Percentiles rank a stretch among this genome's conserved stretches.
Evolutionary conservation across 352 stramenopile species (phyloP).

Genomic region (Phytophthora macrochlamydospora): DNA sequence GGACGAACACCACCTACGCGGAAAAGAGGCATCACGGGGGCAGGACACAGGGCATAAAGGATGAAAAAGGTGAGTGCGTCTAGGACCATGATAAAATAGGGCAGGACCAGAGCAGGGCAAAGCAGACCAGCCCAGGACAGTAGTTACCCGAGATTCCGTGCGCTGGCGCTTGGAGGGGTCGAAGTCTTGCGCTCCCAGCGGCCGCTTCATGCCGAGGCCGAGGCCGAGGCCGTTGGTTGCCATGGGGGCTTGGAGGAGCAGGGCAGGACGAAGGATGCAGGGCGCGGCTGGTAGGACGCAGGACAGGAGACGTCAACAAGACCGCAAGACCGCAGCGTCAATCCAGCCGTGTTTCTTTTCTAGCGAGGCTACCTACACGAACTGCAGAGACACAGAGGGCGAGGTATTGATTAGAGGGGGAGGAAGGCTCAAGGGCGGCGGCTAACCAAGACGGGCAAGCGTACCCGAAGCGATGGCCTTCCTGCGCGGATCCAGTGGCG

Average conservation of each 20-base stretch:
- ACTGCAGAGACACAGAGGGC: constrained; percentile 8
- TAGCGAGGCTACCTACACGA: not conserved
- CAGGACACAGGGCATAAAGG: constrained; percentile 30
- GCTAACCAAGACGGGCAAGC: constrained; percentile 2
- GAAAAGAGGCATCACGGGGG: not conserved
- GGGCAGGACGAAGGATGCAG: not conserved
- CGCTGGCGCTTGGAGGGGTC: constrained; percentile 46
- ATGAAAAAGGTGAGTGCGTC: constrained; percentile 25
- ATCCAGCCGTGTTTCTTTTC: constrained; percentile 4
- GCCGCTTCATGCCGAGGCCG: constrained; percentile 48
- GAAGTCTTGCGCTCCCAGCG: constrained; percentile 35
- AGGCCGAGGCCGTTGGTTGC: constrained; percentile 6
- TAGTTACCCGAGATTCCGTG: constrained; percentile 54
- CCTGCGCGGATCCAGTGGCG: not conserved
- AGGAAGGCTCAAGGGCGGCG: not conserved
- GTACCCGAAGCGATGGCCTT: not conserved
- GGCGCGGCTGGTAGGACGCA: not conserved
- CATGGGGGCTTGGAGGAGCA: constrained; percentile 16
- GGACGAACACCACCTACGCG: constrained; percentile 77
- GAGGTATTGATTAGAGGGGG: not conserved
- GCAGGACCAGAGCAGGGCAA: not conserved
- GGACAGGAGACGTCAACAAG: not conserved
- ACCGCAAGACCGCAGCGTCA: not conserved
- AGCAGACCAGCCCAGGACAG: constrained; percentile 4
- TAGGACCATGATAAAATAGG: not conserved